Base-by-base conservation (phyloP, 495 filamentous ascomycete species). In the Aspergillus taichungensis region DNA sequence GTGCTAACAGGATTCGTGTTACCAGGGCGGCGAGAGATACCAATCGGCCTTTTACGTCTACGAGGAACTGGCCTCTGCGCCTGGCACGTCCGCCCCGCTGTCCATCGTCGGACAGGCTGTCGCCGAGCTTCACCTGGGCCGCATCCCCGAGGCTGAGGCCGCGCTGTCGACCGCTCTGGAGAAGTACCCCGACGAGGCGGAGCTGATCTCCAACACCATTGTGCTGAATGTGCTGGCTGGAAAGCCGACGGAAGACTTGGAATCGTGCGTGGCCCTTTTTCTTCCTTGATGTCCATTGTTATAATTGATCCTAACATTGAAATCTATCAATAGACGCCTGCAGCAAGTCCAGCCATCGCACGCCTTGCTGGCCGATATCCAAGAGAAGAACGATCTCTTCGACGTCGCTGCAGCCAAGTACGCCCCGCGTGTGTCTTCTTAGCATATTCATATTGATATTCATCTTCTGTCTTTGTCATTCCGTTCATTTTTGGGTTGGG, bases 31-130 rank as follows among this genome's bases (percentile, higher is more conserved):
- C 49, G 91, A 96, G 50, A 89, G 86, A 64, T 98, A 97, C 71
- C 92, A 97, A 63, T 84, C 88, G 53, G 85, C 91, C 31, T 98
- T 92, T 71, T 98, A 98, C 75, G 90, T 98, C 53, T 98, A 88
- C 60, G 91, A 96, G 67, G 92, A 98, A 64, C 80, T 98, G 33
- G 92, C 92, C 13, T 85, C 94, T 63, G 80, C 84, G 14, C 84
- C 87, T 12, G 78, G 83, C 40, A 79, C 84, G 1, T 67, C 77
- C 40, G 76, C 79, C 32, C 74, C 77, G 24, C 60, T 73, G 30
- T 75, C 74, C 24, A 78, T 95, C 32, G 75, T 94, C 50, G 83
- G 83, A 30, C 92, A 97, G 73, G 91, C 89, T 27, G 82, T 97
- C 27, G 82, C 87, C 32, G 92, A 98, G 61, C 69, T 98, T 18